Conservation (phyloP, 2,329 filamentous ascomycete species). For the Epichloe gansuensis region DNA sequence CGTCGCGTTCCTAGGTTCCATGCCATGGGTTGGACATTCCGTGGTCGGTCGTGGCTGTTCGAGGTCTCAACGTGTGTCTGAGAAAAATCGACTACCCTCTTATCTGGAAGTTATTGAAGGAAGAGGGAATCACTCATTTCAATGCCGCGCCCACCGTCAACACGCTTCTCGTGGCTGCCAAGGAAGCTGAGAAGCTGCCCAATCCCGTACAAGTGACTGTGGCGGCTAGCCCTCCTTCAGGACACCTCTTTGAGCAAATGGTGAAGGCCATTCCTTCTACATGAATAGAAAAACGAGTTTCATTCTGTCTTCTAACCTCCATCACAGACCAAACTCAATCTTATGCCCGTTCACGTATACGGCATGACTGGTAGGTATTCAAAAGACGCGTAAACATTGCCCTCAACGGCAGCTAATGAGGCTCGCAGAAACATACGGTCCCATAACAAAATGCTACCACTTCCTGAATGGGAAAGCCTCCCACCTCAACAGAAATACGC, state of each 20-base stretch:
- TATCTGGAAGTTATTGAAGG: conserved; percentile 81
- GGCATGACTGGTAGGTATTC: conserved; percentile 45
- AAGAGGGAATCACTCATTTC: conserved; percentile 85
- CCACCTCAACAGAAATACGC: conserved; percentile 66
- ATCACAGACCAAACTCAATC: conserved; percentile 50
- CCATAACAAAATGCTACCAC: conserved; percentile 86
- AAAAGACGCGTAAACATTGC: too few relatives aligned
- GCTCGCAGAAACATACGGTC: conserved; percentile 71
- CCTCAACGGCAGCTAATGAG: not conserved
- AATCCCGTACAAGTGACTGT: conserved; percentile 76
- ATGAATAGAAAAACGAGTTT: too few relatives aligned
- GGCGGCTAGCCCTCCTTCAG: conserved; percentile 80
- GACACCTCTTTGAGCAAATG: conserved; percentile 91
- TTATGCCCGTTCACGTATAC: conserved; percentile 88
- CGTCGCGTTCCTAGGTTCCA: conserved; percentile 39
- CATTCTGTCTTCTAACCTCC: not conserved
- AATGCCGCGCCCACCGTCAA: conserved; percentile 95
- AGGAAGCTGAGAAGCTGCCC: conserved; percentile 59
- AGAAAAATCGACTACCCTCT: conserved; percentile 90
- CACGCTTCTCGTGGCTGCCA: conserved; percentile 72
- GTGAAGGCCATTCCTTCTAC: conserved; percentile 24
- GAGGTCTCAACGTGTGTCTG: conserved; percentile 90
- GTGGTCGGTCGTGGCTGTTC: conserved; percentile 83
- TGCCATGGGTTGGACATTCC: conserved; percentile 71
- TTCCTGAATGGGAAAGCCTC: conserved; percentile 71